Base-by-base conservation (phyloP, 2,329 filamentous ascomycete genomes). In the Trichoderma oligosporum region DNA sequence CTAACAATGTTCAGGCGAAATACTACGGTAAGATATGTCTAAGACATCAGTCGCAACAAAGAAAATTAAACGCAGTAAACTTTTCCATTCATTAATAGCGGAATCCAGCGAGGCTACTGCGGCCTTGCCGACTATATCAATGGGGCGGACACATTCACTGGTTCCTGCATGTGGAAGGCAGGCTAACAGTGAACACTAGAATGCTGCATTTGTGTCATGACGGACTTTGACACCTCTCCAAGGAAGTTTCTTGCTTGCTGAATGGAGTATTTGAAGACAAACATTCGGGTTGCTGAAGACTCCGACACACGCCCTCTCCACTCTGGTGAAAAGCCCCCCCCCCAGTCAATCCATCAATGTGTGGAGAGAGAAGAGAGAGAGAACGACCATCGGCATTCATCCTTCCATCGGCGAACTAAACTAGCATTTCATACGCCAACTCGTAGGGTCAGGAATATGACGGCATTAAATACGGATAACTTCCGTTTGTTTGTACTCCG, bases 141-240 rank as follows among this genome's bases (percentile, higher is more conserved):
- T 62, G 59, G 60, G 56, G 49, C 55, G 61, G 59, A 24, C 60
- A 56, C 63, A 51, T 65, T 70, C 62, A 67, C 68, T 67, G 67
- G 68, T 71, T 68, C 64, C 67, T 70, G 58, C 51, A 68, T 67
- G 65, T 60, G 67, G 67, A 67, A 66, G 64, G 66, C 66, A 59
- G 24, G 16, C 45, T 38, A 57, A 39, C 47, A 35, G 27, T 39
- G 45, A 47, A 46, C 54, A 55, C 39, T 22, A 27, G 51, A 55
- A 31, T n/a, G n/a, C 12, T 38, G 51, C 24, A 22, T 29, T 11
- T 45, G 41, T 55, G 51, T 55, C 51, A 55, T 46, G 51, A 44
- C 49, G 1, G 11, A 11, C 14, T 44, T 39, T 27, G 35, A 9
- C 14, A 9, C 9, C 31, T 36, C 22, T 27, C 9, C 51, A n/a